phyloP scores from a whole-genome alignment of 2,329 filamentous ascomycete species.

The Colletotrichum viniferum region DNA sequence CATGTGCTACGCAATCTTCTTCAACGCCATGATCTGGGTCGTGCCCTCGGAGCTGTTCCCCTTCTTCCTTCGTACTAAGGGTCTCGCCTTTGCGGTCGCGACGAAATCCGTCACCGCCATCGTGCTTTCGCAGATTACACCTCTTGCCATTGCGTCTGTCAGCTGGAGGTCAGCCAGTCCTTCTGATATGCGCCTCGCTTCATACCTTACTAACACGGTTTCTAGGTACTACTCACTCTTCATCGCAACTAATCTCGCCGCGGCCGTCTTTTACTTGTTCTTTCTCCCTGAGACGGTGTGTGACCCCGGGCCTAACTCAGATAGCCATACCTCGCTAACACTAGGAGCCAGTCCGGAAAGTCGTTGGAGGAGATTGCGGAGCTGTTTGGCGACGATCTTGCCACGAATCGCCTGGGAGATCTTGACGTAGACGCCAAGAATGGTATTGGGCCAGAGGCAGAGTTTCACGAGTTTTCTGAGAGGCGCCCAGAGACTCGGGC shows the following conservation, averaged over 20 bases:
- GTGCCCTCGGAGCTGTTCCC: conserved; percentile 36
- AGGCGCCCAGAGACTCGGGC: neutral
- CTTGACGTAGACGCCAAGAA: conserved; percentile 11
- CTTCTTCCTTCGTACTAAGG: conserved; percentile 28
- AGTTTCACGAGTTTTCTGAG: neutral
- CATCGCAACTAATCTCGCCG: conserved; percentile 32
- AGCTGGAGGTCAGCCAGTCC: conserved; percentile 33
- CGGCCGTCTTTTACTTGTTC: conserved; percentile 38
- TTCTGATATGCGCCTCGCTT: fast-evolving
- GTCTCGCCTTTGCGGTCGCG: conserved; percentile 34
- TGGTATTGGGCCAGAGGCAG: neutral
- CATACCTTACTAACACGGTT: fast-evolving
- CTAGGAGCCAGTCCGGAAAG: conserved; percentile 6
- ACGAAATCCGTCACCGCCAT: conserved; percentile 32
- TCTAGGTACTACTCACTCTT: conserved; percentile 37
- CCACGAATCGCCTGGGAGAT: neutral
- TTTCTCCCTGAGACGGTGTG: conserved; percentile 22
- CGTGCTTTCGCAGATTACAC: conserved; percentile 34
- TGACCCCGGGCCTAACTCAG: fast-evolving
- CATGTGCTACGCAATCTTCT: conserved; percentile 37
- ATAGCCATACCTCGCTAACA: neutral
- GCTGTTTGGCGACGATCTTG: conserved; percentile 27
- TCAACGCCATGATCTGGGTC: conserved; percentile 39
- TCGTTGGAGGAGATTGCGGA: conserved; percentile 29
- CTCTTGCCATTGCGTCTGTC: conserved; percentile 36